Percentiles rank a stretch among this genome's conserved stretches.
Conservation (phyloP, 2,329 filamentous ascomycete species). For the Plectosphaerella cucumerina region DNA sequence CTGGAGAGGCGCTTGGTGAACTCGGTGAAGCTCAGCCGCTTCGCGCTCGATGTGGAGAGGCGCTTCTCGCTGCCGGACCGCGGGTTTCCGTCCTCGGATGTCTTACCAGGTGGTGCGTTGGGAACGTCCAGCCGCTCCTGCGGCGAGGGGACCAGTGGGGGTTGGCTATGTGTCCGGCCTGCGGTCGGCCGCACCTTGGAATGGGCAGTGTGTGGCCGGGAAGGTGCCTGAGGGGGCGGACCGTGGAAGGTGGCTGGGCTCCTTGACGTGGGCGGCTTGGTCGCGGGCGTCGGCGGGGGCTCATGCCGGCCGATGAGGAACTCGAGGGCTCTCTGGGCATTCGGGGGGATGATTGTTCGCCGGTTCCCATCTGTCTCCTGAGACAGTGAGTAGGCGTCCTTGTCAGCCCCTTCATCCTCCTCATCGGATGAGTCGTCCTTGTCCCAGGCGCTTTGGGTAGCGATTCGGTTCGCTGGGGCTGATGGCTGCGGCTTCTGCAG, state of each 20-base stretch:
- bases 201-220: slow-evolving; percentile 51
- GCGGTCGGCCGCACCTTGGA: slow-evolving; percentile 40
- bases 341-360: slow-evolving; percentile 35
- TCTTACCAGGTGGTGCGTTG: slow-evolving; percentile 15
- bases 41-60: slow-evolving; percentile 48
- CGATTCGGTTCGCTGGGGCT: no score
- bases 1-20: slow-evolving; percentile 57
- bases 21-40: slow-evolving; percentile 58
- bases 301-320: slow-evolving; percentile 44
- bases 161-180: slow-evolving; percentile 42
- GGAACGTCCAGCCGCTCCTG: not conserved
- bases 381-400: slow-evolving; percentile 33
- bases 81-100: slow-evolving; percentile 27
- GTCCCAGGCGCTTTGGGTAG: slow-evolving; percentile 47
- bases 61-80: slow-evolving; percentile 39
- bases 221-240: slow-evolving; percentile 14
- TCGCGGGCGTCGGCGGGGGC: slow-evolving; percentile 19
- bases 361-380: slow-evolving; percentile 23
- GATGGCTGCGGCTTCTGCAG: slow-evolving; percentile 27
- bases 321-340: slow-evolving; percentile 44
- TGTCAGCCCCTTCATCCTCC: slow-evolving; percentile 35
- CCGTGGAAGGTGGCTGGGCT: slow-evolving; percentile 9
- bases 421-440: slow-evolving; percentile 40
- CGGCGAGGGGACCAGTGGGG: slow-evolving; percentile 31
- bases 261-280: slow-evolving; percentile 28